Percentiles rank a stretch among this genome's conserved stretches.
Evolutionary conservation across 2,329 filamentous ascomycete species (phyloP).

Genomic region (Apiospora aurea): DNA sequence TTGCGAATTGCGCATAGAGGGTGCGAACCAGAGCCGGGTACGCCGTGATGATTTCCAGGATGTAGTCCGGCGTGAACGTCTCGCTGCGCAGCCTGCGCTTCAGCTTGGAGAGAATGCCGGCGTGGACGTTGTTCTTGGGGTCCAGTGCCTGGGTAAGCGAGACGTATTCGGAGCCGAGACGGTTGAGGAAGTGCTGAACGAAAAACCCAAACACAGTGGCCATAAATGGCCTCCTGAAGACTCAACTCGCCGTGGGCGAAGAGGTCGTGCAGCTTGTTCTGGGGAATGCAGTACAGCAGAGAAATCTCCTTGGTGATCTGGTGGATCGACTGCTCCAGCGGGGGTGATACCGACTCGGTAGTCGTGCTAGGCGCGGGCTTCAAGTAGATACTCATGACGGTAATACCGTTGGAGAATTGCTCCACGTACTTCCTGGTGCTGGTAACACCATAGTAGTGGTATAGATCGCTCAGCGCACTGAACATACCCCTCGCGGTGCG

Average conservation of each 20-base stretch:
- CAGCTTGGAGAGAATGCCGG: constrained; percentile 87
- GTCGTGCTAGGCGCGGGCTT: constrained; percentile 68
- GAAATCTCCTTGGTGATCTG: constrained; percentile 99
- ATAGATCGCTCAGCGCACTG: constrained; percentile 92
- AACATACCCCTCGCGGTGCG: constrained; percentile 92
- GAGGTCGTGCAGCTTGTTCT: constrained; percentile 92
- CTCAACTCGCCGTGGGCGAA: constrained; percentile 88
- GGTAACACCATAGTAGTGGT: constrained; percentile 98
- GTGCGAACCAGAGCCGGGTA: constrained; percentile 88
- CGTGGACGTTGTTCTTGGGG: constrained; percentile 80
- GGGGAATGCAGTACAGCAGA: constrained; percentile 94
- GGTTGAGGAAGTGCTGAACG: constrained; percentile 96
- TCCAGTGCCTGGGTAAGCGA: constrained; percentile 85
- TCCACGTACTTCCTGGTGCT: constrained; percentile 97
- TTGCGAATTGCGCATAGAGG: constrained; percentile 91
- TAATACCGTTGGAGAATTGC: constrained; percentile 98
- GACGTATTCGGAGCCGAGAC: constrained; percentile 89
- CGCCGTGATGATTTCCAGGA: constrained; percentile 92
- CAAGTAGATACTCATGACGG: constrained; percentile 94
- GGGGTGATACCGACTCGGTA: constrained; percentile 67
- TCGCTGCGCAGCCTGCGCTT: constrained; percentile 95
- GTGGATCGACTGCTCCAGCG: constrained; percentile 93
- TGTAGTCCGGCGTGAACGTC: constrained; percentile 98
- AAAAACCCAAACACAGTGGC: constrained; percentile 99
- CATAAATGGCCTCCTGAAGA: constrained; percentile 95